These are phyloP conservation scores for Cucumis cinereus DNA, from an alignment of 306 rosid species.

Conservation along the genomic window DNA sequence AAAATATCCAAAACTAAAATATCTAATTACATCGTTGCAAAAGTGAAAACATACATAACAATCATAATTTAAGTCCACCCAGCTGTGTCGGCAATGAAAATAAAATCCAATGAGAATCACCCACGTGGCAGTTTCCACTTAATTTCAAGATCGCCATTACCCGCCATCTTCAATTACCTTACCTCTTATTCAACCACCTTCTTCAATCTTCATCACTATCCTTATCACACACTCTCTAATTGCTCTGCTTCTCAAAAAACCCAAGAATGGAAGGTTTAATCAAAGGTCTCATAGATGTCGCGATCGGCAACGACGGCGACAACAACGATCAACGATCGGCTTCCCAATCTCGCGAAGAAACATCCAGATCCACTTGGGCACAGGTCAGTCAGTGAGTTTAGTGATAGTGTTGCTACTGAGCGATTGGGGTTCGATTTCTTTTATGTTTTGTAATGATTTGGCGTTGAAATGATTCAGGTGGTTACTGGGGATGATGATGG, in stretches of 20 bases:
- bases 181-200: constrained; percentile 12
- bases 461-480: constrained; percentile 18
- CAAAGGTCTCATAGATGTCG: constrained; percentile 47
- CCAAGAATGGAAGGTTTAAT: constrained; percentile 53
- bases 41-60: not conserved
- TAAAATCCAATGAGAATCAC: not conserved
- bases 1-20: too few species aligned
- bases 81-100: not conserved
- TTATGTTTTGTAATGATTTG: not conserved
- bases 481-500: constrained; percentile 53
- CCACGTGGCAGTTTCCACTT: not conserved
- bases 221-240: not conserved
- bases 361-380: constrained; percentile 75
- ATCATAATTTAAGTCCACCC: not conserved
- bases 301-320: constrained; percentile 25
- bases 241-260: not conserved
- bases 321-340: constrained; percentile 13
- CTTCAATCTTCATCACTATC: not conserved
- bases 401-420: not conserved
- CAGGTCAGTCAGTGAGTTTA: constrained; percentile 15
- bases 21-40: too few species aligned
- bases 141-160: constrained; percentile 27
- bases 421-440: not conserved
- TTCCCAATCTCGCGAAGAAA: constrained; percentile 29
- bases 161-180: constrained; percentile 20